Conservation (phyloP, 2,329 filamentous ascomycete species). For the Fusarium concolor region DNA sequence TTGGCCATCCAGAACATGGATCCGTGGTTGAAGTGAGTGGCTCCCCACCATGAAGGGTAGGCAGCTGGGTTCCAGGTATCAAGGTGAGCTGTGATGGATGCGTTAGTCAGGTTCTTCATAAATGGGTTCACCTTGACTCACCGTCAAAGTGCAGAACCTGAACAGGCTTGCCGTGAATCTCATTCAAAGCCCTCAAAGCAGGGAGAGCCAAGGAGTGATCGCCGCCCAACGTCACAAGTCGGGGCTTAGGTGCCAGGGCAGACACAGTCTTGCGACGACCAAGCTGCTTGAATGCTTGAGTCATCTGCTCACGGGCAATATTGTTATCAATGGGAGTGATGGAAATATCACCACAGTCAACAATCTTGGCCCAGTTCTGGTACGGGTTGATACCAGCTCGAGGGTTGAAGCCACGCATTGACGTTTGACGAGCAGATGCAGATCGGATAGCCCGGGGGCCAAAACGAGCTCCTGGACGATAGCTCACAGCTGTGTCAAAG, state of each 20-base stretch:
- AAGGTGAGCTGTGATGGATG: constrained; percentile 65
- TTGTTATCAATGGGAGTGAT: constrained; percentile 88
- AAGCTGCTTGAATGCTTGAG: constrained; percentile 79
- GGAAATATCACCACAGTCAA: constrained; percentile 93
- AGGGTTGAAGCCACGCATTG: constrained; percentile 82
- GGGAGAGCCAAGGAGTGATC: constrained; percentile 79
- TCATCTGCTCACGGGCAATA: constrained; percentile 86
- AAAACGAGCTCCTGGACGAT: constrained; percentile 75
- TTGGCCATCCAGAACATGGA: constrained; percentile 93
- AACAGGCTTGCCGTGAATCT: constrained; percentile 70
- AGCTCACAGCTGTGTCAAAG: constrained; percentile 79
- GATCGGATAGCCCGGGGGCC: constrained; percentile 89
- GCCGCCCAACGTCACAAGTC: constrained; percentile 76
- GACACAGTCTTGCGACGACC: constrained; percentile 55
- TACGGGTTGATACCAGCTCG: constrained; percentile 88
- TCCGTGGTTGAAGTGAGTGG: constrained; percentile 82
- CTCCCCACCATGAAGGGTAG: constrained; percentile 80
- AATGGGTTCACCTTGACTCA: constrained; percentile 6
- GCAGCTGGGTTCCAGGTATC: constrained; percentile 88
- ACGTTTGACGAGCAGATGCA: constrained; percentile 83
- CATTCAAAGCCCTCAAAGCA: constrained; percentile 73
- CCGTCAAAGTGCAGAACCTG: constrained; percentile 80
- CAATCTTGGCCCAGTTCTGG: constrained; percentile 79
- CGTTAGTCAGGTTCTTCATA: constrained; percentile 2
- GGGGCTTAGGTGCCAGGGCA: constrained; percentile 56